A percentile compares a stretch with the other conserved stretches of the same genome.
Conservation (phyloP, 306 rosid genomes). For the Datisca glomerata region DNA sequence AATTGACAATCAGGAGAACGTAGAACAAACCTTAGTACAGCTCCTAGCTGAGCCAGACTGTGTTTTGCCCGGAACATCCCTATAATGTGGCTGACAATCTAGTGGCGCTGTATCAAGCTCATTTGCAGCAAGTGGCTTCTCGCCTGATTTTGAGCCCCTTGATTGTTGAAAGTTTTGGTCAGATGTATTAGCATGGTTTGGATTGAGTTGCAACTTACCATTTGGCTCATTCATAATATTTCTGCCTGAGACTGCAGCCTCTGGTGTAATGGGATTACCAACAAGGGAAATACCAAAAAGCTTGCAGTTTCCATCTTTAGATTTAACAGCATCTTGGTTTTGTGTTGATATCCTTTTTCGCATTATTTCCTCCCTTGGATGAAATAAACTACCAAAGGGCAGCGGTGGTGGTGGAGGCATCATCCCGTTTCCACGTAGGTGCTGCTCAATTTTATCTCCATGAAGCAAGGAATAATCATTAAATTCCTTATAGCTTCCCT, state of each 20-base stretch:
- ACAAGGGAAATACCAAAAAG: constrained; percentile 77
- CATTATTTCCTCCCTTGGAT: constrained; percentile 31
- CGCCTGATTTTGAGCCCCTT: constrained; percentile 31
- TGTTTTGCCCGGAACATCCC: constrained; percentile 46
- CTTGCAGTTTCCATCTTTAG: constrained; percentile 63
- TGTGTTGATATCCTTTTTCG: constrained; percentile 20
- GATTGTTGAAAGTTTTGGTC: constrained; percentile 42
- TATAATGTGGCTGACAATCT: constrained; percentile 23
- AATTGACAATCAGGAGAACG: background rate
- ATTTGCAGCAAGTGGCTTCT: constrained; percentile 15
- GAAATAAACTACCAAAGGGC: constrained; percentile 33
- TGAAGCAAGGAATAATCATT: constrained; percentile 38
- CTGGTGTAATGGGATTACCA: constrained; percentile 24
- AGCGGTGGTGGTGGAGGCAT: constrained; percentile 57
- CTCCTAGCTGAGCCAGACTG: constrained; percentile 60
- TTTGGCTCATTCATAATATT: constrained; percentile 22
- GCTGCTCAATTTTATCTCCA: constrained; percentile 46
- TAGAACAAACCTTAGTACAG: constrained; percentile 55
- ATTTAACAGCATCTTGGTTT: constrained; percentile 29
- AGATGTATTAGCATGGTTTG: constrained; percentile 25
- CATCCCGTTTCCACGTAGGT: constrained; percentile 45
- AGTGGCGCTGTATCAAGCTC: constrained; percentile 36
- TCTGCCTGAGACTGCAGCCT: constrained; percentile 20
- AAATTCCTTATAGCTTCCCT: constrained; percentile 32
- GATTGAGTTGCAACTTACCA: constrained; percentile 12